Evolutionary conservation across 2,329 filamentous ascomycete species (phyloP).

Genomic region (Aspergillus floridensis): DNA sequence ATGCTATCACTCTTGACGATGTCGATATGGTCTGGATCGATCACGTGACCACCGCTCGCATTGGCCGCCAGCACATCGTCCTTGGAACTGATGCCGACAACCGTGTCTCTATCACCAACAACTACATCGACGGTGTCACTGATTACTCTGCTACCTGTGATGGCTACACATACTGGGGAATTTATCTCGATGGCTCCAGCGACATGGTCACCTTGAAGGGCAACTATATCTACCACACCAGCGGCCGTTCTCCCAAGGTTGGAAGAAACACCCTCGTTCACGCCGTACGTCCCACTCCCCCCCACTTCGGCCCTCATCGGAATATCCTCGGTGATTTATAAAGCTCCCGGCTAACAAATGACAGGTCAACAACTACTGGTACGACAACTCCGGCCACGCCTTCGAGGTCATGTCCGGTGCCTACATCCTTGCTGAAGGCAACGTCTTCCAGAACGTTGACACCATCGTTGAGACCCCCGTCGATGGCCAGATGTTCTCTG

Average conservation of each 20-base stretch:
- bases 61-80: conserved; percentile 61
- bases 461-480: conserved; percentile 32
- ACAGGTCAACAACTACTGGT: conserved; percentile 58
- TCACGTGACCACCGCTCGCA: conserved; percentile 55
- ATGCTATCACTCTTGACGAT: conserved; percentile 55
- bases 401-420: conserved; percentile 52
- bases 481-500: conserved; percentile 41
- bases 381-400: conserved; percentile 56
- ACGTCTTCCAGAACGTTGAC: conserved; percentile 56
- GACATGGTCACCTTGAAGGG: conserved; percentile 59
- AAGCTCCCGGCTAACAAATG: neutral
- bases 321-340: neutral
- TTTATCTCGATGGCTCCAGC: conserved; percentile 56
- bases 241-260: conserved; percentile 53
- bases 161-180: conserved; percentile 59
- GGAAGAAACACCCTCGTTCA: conserved; percentile 57
- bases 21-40: conserved; percentile 50
- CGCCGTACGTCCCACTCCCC: conserved; percentile 32
- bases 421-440: conserved; percentile 56
- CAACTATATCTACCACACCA: conserved; percentile 61
- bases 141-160: conserved; percentile 59
- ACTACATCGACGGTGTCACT: conserved; percentile 56
- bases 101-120: conserved; percentile 61
- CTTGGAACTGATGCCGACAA: conserved; percentile 54
- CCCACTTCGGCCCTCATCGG: no score